Percentiles rank a stretch among this genome's conserved stretches.
Evolutionary conservation across 768 basidiomycete species (phyloP).

Genomic region (Agrocybe praecox): DNA sequence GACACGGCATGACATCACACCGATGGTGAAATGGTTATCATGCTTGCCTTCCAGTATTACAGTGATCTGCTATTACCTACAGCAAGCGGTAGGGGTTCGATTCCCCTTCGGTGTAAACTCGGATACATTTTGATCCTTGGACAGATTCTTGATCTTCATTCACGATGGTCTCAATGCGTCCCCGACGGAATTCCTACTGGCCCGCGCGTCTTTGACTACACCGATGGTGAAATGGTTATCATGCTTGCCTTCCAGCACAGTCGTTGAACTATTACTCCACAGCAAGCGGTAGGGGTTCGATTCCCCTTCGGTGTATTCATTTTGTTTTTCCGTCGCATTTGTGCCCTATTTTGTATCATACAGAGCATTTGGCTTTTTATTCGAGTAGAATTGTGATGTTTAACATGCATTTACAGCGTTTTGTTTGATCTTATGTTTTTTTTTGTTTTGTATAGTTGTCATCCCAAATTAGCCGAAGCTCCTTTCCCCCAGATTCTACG

Average conservation of each 20-base stretch:
- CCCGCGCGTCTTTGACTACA: neutral
- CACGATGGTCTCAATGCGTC: too few relatives aligned
- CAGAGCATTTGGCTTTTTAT: too few relatives aligned
- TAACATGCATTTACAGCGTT: too few relatives aligned
- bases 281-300: constrained; percentile 75
- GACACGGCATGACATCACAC: neutral
- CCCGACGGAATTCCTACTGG: too few relatives aligned
- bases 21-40: constrained; percentile 14
- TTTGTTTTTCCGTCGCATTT: constrained; percentile 6
- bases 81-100: constrained; percentile 75
- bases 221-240: constrained; percentile 13
- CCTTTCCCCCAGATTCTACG: neutral
- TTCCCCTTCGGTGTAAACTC: constrained; percentile 60
- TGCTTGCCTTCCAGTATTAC: constrained; percentile 12
- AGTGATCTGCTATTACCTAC: neutral
- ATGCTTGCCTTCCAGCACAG: constrained; percentile 14
- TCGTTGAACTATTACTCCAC: neutral
- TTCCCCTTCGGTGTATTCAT: constrained; percentile 60
- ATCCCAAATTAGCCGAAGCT: neutral
- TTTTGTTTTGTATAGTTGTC: too few relatives aligned
- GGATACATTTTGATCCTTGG: constrained; percentile 5
- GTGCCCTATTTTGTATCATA: too few relatives aligned
- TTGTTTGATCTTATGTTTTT: neutral
- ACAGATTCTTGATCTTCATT: too few relatives aligned
- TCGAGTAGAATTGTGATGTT: neutral